Evolutionary conservation across 2,329 filamentous ascomycete genomes (phyloP).

Genomic region (Claviceps maximensis): DNA sequence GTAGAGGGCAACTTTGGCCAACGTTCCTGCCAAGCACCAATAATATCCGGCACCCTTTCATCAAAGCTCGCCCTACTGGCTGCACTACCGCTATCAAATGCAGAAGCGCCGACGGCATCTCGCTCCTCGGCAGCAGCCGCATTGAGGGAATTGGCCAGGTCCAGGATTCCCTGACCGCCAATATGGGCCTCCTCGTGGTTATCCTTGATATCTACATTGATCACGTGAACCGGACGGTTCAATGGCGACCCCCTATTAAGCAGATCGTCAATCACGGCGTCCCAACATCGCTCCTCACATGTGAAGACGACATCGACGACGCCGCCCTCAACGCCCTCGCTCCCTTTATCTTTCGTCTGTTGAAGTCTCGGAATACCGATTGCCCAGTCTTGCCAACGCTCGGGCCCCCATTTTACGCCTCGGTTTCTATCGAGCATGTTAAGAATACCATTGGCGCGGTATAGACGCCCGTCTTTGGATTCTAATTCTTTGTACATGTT

Average conservation of each 20-base stretch:
- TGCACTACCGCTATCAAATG: constrained; percentile 57
- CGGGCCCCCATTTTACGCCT: constrained; percentile 85
- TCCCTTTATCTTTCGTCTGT: constrained; percentile 62
- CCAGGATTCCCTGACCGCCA: constrained; percentile 81
- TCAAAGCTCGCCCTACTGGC: constrained; percentile 69
- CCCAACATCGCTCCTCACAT: constrained; percentile 96
- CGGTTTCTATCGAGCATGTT: constrained; percentile 94
- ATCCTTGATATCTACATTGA: constrained; percentile 97
- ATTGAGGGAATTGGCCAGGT: constrained; percentile 78
- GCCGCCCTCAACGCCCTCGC: constrained; percentile 70
- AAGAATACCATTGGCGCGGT: constrained; percentile 81
- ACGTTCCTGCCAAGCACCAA: constrained; percentile 86
- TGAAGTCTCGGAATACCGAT: constrained; percentile 73
- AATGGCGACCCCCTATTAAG: constrained; percentile 72
- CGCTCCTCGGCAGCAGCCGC: constrained; percentile 66
- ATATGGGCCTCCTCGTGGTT: constrained; percentile 94
- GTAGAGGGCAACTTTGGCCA: constrained; percentile 85
- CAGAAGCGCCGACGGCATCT: constrained; percentile 45
- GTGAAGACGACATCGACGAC: constrained; percentile 92
- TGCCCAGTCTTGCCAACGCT: constrained; percentile 96
- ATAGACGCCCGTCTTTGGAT: constrained; percentile 72
- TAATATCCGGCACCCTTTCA: constrained; percentile 80
- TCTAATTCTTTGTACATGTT: constrained; percentile 88
- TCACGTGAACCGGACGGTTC: constrained; percentile 89
- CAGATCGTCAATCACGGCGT: constrained; percentile 89